These are phyloP conservation scores for Rhynchospora tenuis DNA, from an alignment of 176 grass and related monocot genomes.

Conservation along the genomic window DNA sequence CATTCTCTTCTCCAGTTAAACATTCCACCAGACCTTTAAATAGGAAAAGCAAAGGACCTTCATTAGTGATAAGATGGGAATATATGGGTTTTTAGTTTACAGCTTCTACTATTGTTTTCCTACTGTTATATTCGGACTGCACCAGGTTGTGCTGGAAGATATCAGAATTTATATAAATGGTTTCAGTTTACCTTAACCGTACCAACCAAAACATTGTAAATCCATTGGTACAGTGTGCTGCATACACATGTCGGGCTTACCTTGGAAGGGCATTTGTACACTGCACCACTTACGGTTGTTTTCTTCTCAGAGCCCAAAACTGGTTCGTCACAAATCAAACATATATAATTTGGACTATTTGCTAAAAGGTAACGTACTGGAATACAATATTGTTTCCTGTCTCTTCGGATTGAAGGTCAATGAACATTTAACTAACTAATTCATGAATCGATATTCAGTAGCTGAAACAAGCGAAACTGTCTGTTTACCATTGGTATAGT, in stretches of 20 bases:
- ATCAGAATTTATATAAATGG: background rate
- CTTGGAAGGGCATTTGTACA: too few species aligned
- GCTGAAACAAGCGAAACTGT: background rate
- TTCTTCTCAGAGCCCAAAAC: too few species aligned
- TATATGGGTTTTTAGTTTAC: background rate
- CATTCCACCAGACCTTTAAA: slow-evolving; percentile 57
- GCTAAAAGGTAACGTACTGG: background rate
- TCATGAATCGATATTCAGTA: background rate
- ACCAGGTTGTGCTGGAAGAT: background rate
- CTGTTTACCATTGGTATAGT: slow-evolving; percentile 66
- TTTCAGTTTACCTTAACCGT: background rate
- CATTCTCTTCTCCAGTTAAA: slow-evolving; percentile 64
- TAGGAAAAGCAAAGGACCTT: background rate
- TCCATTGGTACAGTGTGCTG: background rate
- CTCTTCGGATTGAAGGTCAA: background rate
- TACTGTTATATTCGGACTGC: background rate
- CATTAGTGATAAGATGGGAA: background rate
- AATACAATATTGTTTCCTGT: background rate
- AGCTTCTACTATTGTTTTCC: background rate
- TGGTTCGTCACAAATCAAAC: too few species aligned
- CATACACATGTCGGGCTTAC: too few species aligned
- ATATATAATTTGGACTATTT: background rate
- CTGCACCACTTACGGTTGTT: too few species aligned
- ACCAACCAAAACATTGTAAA: background rate
- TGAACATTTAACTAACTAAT: background rate